Conservation (phyloP, 257 asterid species). For the Solanum habrochaites region DNA sequence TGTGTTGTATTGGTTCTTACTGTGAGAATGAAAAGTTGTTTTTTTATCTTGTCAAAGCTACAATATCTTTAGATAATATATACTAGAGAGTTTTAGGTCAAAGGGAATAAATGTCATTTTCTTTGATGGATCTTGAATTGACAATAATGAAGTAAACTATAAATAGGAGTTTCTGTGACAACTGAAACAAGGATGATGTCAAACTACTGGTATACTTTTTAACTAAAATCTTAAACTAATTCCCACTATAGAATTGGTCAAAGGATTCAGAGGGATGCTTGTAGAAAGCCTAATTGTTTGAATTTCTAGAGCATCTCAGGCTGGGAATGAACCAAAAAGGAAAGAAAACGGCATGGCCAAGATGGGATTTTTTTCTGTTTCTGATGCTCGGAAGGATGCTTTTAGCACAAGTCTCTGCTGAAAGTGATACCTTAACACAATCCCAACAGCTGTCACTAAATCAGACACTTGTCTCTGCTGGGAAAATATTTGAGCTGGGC, state of each 20-base stretch:
- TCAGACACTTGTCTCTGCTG: not conserved
- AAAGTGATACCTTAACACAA: not conserved
- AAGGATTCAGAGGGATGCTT: not conserved
- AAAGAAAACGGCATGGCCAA: not conserved
- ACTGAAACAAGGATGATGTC: not conserved
- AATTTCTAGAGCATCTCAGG: not conserved
- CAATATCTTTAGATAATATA: not conserved
- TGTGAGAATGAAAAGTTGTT: not conserved
- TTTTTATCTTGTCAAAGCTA: not conserved
- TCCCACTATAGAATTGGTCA: not conserved
- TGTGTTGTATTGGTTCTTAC: not conserved
- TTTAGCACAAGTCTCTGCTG: not conserved
- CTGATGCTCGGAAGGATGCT: not conserved
- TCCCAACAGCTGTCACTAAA: not conserved
- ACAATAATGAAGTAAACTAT: not conserved
- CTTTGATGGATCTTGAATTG: not conserved
- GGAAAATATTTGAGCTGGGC: not conserved
- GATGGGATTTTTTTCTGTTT: not conserved
- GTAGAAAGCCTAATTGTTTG: not conserved
- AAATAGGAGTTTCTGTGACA: not conserved
- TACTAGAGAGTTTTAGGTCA: not conserved
- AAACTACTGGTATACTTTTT: not conserved
- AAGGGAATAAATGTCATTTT: not conserved
- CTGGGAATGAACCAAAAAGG: not conserved
- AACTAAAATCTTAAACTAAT: not conserved